Conservation (phyloP, 106 monocot genomes). For the Phalaenopsis aphrodite region DNA sequence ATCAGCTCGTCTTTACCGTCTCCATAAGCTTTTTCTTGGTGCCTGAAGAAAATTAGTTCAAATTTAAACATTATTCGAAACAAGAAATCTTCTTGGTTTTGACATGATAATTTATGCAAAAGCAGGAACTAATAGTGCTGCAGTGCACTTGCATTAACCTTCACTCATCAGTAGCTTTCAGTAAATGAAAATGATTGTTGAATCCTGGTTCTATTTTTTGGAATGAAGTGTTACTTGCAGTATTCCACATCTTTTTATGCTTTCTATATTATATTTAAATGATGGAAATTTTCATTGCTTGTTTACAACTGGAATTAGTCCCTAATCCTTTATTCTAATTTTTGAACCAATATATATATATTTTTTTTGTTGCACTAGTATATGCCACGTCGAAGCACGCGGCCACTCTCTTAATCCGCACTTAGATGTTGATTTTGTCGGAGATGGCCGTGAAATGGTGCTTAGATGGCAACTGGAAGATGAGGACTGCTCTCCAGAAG, state of each 20-base stretch:
- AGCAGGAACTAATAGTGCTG: too few relatives aligned
- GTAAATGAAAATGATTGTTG: too few relatives aligned
- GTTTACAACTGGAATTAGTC: not conserved
- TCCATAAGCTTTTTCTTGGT: too few relatives aligned
- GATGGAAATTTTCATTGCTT: not conserved
- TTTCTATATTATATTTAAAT: not conserved
- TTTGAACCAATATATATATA: not conserved
- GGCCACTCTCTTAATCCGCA: slow-evolving; percentile 1
- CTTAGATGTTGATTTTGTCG: not conserved
- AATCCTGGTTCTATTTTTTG: too few relatives aligned
- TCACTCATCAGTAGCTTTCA: too few relatives aligned
- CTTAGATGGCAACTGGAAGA: not conserved
- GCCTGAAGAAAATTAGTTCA: too few relatives aligned
- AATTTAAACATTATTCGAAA: too few relatives aligned
- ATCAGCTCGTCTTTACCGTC: too few relatives aligned
- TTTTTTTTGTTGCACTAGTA: not conserved
- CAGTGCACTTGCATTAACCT: too few relatives aligned
- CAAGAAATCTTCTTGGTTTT: too few relatives aligned
- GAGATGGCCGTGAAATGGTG: not conserved
- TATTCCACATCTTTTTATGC: not conserved
- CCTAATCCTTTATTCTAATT: not conserved
- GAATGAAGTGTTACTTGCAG: too few relatives aligned
- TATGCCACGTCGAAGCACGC: slow-evolving; percentile 35
- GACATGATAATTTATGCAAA: too few relatives aligned
- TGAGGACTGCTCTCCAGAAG: not conserved